Evolutionary conservation across 2,329 filamentous ascomycete genomes (phyloP).

Genomic region (Paramyrothecium sp.): DNA sequence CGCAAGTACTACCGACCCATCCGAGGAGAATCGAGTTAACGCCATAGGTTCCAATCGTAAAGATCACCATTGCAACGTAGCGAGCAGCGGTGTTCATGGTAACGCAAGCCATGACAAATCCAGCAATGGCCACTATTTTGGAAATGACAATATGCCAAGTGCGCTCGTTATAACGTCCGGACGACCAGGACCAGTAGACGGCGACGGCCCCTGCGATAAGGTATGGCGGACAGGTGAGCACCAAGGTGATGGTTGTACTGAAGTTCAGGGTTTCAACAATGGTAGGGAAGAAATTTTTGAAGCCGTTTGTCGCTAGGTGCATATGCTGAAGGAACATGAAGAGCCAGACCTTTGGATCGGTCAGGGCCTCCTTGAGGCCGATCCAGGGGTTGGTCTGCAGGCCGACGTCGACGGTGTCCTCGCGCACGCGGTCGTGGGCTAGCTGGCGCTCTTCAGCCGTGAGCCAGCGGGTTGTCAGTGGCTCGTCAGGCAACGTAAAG

Average conservation of each 20-base stretch:
- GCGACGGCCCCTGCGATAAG: conserved; percentile 7
- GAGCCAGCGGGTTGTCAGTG: conserved; percentile 37
- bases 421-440: neutral
- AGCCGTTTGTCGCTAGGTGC: neutral
- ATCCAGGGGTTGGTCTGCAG: neutral
- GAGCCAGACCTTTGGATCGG: neutral
- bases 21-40: conserved; percentile 36
- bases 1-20: conserved; percentile 32
- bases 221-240: neutral
- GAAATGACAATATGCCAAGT: neutral
- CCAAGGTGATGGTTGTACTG: neutral
- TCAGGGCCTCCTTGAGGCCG: neutral
- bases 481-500: conserved; percentile 28
- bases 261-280: neutral
- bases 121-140: no score
- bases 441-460: conserved; percentile 19
- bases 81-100: conserved; percentile 26
- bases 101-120: no score
- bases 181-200: conserved; percentile 1
- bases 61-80: conserved; percentile 26
- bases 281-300: neutral
- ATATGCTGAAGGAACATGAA: neutral
- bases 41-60: conserved; percentile 22
- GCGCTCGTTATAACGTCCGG: neutral
- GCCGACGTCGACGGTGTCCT: neutral